Percentiles rank a stretch among this genome's conserved stretches.
Conservation (phyloP, 331 rosid species). For the Pyrus hybrid region DNA sequence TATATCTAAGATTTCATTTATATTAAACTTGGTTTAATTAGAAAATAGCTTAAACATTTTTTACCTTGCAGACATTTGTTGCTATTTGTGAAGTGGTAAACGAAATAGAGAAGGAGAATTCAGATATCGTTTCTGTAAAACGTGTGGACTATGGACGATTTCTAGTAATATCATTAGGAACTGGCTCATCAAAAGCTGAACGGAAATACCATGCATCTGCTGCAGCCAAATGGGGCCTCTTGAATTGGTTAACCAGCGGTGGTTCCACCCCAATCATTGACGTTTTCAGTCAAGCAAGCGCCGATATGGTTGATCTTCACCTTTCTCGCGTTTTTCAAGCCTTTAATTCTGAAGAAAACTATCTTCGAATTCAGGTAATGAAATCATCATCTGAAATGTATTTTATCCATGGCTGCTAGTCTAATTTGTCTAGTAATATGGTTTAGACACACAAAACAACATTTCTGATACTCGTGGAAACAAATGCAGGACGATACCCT, state of each 20-base stretch:
- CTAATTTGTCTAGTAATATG: too few relatives aligned
- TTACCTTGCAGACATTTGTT: conserved; percentile 26
- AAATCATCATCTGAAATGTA: too few relatives aligned
- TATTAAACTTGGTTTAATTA: too few relatives aligned
- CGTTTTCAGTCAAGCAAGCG: conserved; percentile 25
- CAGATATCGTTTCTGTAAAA: conserved; percentile 15
- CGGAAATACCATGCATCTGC: conserved; percentile 15
- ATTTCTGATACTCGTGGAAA: too few relatives aligned
- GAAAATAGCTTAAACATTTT: not conserved
- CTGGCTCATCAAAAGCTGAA: conserved; percentile 35
- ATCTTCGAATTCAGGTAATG: conserved; percentile 50
- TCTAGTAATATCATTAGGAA: conserved; percentile 42
- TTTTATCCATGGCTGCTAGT: too few relatives aligned
- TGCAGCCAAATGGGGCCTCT: conserved; percentile 50
- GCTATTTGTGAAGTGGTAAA: conserved; percentile 38
- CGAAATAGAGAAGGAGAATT: conserved; percentile 6
- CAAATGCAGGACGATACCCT: conserved; percentile 9
- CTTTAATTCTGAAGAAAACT: conserved; percentile 24
- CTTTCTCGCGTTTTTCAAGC: conserved; percentile 33
- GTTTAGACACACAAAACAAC: too few relatives aligned
- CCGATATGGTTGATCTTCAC: conserved; percentile 43
- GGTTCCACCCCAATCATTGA: conserved; percentile 41
- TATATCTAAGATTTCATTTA: too few relatives aligned
- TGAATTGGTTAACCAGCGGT: conserved; percentile 34
- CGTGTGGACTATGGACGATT: conserved; percentile 32